Conservation (phyloP, 2,329 filamentous ascomycete genomes). For the Drechslera avenae region DNA sequence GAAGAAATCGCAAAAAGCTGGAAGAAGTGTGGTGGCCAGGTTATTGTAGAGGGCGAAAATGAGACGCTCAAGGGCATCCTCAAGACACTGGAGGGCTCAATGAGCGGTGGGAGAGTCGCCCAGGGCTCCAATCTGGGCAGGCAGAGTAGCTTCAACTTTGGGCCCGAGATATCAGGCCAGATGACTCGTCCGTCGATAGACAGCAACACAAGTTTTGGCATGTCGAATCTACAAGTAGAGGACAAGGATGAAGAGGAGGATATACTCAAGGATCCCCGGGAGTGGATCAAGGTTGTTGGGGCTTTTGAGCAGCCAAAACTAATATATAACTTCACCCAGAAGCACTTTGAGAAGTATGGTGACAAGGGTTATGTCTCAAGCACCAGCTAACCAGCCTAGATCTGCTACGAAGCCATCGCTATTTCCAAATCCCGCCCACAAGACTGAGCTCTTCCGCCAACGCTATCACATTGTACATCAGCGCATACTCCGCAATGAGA, state of each 20-base stretch:
- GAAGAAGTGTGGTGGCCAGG: conserved; percentile 86
- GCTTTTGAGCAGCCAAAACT: conserved; percentile 86
- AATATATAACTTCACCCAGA: conserved; percentile 77
- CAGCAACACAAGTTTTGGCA: conserved; percentile 68
- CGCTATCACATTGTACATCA: conserved; percentile 92
- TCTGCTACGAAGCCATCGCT: conserved; percentile 50
- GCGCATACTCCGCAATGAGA: conserved; percentile 87
- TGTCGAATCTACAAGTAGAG: conserved; percentile 57
- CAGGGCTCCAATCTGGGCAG: conserved; percentile 61
- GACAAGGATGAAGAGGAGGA: conserved; percentile 64
- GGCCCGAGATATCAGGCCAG: conserved; percentile 44
- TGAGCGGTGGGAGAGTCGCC: conserved; percentile 79
- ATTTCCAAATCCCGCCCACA: conserved; percentile 77
- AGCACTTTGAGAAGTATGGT: conserved; percentile 80
- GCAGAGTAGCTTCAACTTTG: conserved; percentile 69
- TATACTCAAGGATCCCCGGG: conserved; percentile 69
- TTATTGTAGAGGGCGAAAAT: conserved; percentile 83
- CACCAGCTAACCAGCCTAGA: conserved; percentile 30
- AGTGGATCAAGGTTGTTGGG: conserved; percentile 82
- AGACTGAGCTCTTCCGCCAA: conserved; percentile 85
- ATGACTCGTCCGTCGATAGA: conserved; percentile 52
- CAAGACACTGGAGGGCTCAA: conserved; percentile 81
- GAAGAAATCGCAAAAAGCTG: conserved; percentile 90
- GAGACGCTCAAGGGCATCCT: conserved; percentile 78
- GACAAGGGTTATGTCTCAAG: fast-evolving